Conservation (phyloP, 805 yeast species). For the Candida maesae region DNA sequence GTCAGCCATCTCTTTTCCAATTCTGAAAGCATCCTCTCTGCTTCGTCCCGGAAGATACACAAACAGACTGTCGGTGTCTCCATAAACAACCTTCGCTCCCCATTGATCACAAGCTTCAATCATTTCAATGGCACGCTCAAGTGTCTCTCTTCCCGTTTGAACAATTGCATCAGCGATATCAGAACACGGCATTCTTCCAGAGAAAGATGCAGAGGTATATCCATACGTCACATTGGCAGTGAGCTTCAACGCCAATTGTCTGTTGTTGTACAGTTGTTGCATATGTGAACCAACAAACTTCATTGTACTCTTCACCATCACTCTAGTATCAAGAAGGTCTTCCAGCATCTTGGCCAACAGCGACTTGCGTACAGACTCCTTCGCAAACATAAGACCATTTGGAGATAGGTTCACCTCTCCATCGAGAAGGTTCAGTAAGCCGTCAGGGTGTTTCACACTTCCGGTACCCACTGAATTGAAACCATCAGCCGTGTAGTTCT, state of each 20-base stretch:
- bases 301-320: conserved; percentile 77
- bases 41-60: conserved; percentile 85
- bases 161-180: conserved; percentile 96
- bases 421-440: conserved; percentile 48
- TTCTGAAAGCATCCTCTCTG: conserved; percentile 67
- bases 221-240: conserved; percentile 97
- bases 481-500: conserved; percentile 41
- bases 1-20: conserved; percentile 69
- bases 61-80: conserved; percentile 94
- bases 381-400: conserved; percentile 79
- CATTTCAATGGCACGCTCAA: conserved; percentile 61
- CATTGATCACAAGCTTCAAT: conserved; percentile 60
- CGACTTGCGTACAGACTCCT: conserved; percentile 62
- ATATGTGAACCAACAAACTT: conserved; percentile 46
- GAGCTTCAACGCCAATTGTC: conserved; percentile 83
- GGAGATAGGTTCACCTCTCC: conserved; percentile 72
- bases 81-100: conserved; percentile 94
- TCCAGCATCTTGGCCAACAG: conserved; percentile 77
- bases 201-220: conserved; percentile 88
- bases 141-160: conserved; percentile 81
- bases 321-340: conserved; percentile 76
- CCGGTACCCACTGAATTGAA: conserved; percentile 47
- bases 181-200: conserved; percentile 96
- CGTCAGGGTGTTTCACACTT: conserved; percentile 48
- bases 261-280: conserved; percentile 57